Conservation (phyloP, 2,329 filamentous ascomycete species). For the Cladosporium colombiae region DNA sequence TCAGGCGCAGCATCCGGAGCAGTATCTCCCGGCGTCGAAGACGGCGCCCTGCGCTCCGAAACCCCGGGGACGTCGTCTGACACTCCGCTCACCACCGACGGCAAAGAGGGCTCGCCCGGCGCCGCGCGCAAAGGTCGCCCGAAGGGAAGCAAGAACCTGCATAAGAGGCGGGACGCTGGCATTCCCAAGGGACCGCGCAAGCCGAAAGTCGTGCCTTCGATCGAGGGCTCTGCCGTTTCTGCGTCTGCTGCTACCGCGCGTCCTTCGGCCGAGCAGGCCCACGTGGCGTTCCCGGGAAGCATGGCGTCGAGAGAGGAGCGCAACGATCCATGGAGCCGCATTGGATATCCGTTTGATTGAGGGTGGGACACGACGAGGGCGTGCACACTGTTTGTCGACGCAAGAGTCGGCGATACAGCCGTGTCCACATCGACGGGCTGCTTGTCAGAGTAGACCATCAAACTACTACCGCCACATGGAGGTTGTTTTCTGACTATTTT, state of each 20-base stretch:
- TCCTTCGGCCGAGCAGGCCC: background rate
- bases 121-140: conserved; percentile 38
- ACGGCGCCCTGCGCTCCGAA: conserved; percentile 15
- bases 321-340: conserved; percentile 11
- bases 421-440: background rate
- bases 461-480: background rate
- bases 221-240: background rate
- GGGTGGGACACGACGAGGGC: background rate
- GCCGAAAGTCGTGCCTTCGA: conserved; percentile 24
- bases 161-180: conserved; percentile 49
- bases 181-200: conserved; percentile 52
- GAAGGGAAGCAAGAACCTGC: conserved; percentile 50
- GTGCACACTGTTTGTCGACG: background rate
- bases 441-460: background rate
- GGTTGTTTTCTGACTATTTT: background rate
- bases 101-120: conserved; percentile 18
- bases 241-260: background rate
- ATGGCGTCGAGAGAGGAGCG: background rate
- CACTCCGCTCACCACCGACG: conserved; percentile 23
- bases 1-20: background rate
- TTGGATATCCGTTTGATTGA: conserved; percentile 12
- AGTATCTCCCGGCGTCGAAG: background rate
- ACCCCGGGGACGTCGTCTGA: conserved; percentile 18
- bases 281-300: background rate
- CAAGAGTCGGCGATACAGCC: background rate